Conservation (phyloP, 768 basidiomycete species). For the Kwoniella bestiolae region DNA sequence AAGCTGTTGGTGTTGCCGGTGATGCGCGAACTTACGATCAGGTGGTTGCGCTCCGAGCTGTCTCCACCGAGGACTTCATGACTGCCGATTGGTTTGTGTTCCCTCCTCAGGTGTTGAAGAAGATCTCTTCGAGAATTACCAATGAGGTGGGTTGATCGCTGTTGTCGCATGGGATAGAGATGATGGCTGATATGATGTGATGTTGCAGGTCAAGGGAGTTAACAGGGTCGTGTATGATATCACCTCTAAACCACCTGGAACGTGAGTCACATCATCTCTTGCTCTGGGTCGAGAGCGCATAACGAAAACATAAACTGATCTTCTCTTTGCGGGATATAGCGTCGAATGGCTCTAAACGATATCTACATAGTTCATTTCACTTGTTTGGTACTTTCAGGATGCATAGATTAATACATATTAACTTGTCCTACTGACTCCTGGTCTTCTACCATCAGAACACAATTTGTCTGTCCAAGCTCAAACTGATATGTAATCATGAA, state of each 20-base stretch:
- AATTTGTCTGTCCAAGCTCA: not conserved
- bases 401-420: slow-evolving; percentile 17
- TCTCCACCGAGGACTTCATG: slow-evolving; percentile 99
- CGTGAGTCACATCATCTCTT: too few relatives aligned
- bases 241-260: slow-evolving; percentile 92
- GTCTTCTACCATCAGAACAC: too few relatives aligned
- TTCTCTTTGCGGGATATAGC: slow-evolving; percentile 8
- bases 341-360: slow-evolving; percentile 44
- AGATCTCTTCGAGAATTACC: slow-evolving; percentile 94
- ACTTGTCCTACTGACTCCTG: not conserved
- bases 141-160: slow-evolving; percentile 73
- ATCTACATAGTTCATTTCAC: not conserved
- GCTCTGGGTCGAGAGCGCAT: too few relatives aligned
- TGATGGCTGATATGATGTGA: not conserved
- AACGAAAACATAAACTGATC: not conserved
- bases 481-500: not conserved
- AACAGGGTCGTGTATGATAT: slow-evolving; percentile 92
- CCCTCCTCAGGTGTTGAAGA: slow-evolving; percentile 82
- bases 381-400: slow-evolving; percentile 16
- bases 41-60: slow-evolving; percentile 92
- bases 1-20: slow-evolving; percentile 97
- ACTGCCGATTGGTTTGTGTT: slow-evolving; percentile 99
- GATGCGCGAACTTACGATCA: slow-evolving; percentile 96
- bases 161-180: not conserved
- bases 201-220: slow-evolving; percentile 67